Base-by-base conservation (phyloP, 192 early-diverging fungal species). In the Dimargaris xerosporica region DNA sequence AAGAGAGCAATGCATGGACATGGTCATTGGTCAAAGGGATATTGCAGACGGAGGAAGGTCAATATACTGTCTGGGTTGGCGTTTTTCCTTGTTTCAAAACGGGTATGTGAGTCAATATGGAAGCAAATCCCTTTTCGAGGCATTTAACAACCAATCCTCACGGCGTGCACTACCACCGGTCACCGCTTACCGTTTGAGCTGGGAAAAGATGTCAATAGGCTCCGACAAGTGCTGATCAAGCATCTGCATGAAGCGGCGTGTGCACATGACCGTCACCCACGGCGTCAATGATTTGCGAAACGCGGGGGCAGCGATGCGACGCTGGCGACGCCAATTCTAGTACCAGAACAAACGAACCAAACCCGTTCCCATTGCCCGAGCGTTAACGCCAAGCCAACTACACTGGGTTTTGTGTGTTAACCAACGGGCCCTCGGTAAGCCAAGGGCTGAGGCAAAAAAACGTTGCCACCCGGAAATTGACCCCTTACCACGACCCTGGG, bases 241-340 rank as follows among this genome's bases (percentile, higher is more conserved):
- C 19, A 59, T 29, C 13, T 59, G 15, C 15, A 59, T 0, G 19
- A 59, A 34, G 11, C 56, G 56, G 16, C 41, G 56, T 1, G 10
- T n/a, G 16, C 56, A 59, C 16, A 16, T 29, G 3, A 41, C 34
- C 1, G 39, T 16, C 34, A 23, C 41, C 41, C 15, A 11, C 56
- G 41, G 2, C 16, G 56, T 10, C 13, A 59, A 59, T 16, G 6
- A 39, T 19, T 34, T 19, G 9, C 56, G 56, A 17, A 59, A 59
- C 1, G 56, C 26, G 2, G 56, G 56, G 28, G 31, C 41, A 15
- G 23, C 10, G 17, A 59, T 28, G 1, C 56, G 56, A 16, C 56
- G 28, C 23, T 59, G 56, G 5, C 56, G 56, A 15, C 23, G 12
- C 56, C 56, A 59, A 29, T 29, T 41, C 41, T 59, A 51, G 19